Percentiles rank a stretch among this genome's conserved stretches.
Evolutionary conservation across 2,329 filamentous ascomycete species (phyloP).

Genomic region (Botrytis hyacinthi): DNA sequence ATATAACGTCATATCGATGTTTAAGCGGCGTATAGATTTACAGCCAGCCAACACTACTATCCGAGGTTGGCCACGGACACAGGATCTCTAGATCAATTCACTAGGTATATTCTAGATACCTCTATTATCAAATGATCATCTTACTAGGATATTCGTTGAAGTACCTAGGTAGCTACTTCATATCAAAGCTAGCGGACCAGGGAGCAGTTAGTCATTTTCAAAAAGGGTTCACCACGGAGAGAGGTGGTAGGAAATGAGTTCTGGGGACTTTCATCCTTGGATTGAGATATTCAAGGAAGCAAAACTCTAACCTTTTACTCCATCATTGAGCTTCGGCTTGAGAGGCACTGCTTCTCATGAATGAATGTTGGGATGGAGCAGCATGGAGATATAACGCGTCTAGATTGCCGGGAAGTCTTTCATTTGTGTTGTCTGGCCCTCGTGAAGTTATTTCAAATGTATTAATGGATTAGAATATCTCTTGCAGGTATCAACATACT

Average conservation of each 20-base stretch:
- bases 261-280: background rate
- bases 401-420: background rate
- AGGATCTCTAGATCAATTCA: background rate
- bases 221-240: background rate
- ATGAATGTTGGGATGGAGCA: background rate
- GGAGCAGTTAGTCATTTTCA: background rate
- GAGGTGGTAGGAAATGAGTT: rapidly evolving
- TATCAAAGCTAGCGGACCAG: background rate
- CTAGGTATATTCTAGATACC: background rate
- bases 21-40: background rate
- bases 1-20: background rate
- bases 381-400: background rate
- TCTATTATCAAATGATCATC: background rate
- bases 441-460: background rate
- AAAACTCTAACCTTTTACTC: rapidly evolving
- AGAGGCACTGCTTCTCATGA: background rate
- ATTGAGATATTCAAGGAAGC: background rate
- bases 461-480: too few species aligned
- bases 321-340: background rate
- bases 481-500: background rate
- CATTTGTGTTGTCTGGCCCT: background rate
- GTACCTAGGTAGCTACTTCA: background rate
- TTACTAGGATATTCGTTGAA: background rate
- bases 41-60: background rate
- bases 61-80: background rate